These are phyloP conservation scores for Aspergillus clavatus DNA, from an alignment of 2,329 filamentous ascomycete genomes.

Conservation along the genomic window DNA sequence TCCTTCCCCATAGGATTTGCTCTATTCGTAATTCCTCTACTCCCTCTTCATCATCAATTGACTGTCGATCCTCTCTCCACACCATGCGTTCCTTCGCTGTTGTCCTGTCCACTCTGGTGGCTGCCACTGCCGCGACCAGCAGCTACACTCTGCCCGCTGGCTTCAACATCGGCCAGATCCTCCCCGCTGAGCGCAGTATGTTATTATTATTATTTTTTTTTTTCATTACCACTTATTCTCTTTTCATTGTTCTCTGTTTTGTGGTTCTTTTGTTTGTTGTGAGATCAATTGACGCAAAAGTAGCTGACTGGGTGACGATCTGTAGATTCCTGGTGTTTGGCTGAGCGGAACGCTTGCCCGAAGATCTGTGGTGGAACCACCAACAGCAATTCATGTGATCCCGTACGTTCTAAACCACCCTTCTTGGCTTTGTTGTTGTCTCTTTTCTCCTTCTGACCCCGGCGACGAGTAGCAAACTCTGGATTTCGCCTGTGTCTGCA, in stretches of 20 bases:
- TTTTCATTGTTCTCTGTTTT: constrained; percentile 1
- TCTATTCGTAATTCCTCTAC: constrained; percentile 2
- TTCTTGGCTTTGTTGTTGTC: too few species aligned
- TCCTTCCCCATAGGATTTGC: not conserved
- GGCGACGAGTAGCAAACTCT: constrained; percentile 42
- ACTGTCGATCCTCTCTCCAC: not conserved
- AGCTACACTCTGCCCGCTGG: constrained; percentile 37
- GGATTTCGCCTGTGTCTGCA: constrained; percentile 54
- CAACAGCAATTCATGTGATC: constrained; percentile 51
- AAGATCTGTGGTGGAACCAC: constrained; percentile 52
- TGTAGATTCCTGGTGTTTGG: constrained; percentile 53
- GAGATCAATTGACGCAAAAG: not conserved
- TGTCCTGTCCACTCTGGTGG: constrained; percentile 44
- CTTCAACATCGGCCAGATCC: constrained; percentile 42
- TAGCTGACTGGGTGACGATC: not conserved
- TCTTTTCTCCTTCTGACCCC: too few species aligned
- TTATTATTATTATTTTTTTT: too few species aligned
- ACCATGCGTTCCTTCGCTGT: constrained; percentile 48
- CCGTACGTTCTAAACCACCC: constrained; percentile 42
- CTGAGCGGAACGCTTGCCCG: constrained; percentile 56
- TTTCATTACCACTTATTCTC: too few species aligned
- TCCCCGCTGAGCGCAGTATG: constrained; percentile 29
- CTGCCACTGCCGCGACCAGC: constrained; percentile 44
- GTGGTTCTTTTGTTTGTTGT: too few species aligned
- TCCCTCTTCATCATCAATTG: constrained; percentile 1